phyloP scores from a whole-genome alignment of 1,284 basidiomycete species.

The Cerioporus squamosus region DNA sequence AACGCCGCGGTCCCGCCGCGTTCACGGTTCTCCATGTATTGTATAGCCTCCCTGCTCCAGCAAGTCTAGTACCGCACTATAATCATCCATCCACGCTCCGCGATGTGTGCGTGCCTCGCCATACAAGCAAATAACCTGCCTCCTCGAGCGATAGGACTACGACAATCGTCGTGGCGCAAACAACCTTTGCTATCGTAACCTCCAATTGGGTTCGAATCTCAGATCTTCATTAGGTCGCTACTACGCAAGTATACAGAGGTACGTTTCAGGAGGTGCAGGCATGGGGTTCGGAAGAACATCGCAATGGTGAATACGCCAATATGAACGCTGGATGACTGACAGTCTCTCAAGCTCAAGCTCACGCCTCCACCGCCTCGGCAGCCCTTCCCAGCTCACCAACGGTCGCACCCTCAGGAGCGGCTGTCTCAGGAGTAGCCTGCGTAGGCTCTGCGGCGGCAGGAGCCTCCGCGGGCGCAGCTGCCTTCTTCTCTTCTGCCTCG shows the following conservation, averaged over 20 bases:
- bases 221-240: neutral
- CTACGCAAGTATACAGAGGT: conserved; percentile 4
- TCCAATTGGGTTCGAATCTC: no score
- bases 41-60: conserved; percentile 18
- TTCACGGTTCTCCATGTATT: conserved; percentile 9
- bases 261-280: neutral
- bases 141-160: no score
- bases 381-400: conserved; percentile 17
- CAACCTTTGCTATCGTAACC: no score
- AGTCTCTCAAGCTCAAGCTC: neutral
- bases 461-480: conserved; percentile 17
- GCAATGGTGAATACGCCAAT: neutral
- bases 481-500: conserved; percentile 41
- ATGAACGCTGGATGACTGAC: neutral
- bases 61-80: conserved; percentile 16
- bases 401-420: conserved; percentile 5
- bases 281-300: neutral
- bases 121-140: no score
- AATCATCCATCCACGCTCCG: conserved; percentile 2
- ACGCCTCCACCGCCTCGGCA: conserved; percentile 22
- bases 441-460: conserved; percentile 17
- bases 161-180: no score
- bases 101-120: no score
- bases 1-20: neutral
- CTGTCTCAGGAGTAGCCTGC: conserved; percentile 3